A percentile compares a stretch with the other conserved stretches of the same genome.
Evolutionary conservation across 2,329 filamentous ascomycete genomes (phyloP).

Genomic region (Epichloe sibirici): DNA sequence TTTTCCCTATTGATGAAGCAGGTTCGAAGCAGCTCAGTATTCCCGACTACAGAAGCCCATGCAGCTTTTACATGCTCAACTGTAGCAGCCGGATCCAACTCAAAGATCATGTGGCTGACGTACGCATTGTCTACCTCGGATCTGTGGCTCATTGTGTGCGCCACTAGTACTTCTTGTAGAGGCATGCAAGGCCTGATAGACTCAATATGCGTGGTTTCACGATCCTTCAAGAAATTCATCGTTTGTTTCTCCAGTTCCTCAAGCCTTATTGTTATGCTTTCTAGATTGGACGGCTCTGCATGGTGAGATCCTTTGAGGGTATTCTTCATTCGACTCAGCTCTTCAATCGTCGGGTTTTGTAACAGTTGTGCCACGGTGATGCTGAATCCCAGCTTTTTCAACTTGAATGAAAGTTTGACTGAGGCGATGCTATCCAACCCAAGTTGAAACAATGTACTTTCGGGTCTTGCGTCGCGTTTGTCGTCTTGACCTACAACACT

Average conservation of each 20-base stretch:
- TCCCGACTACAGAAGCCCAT: conserved; percentile 13
- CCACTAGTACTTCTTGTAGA: conserved; percentile 14
- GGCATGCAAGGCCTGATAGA: conserved; percentile 10
- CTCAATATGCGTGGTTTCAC: neutral
- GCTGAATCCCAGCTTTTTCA: conserved; percentile 20
- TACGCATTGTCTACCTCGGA: conserved; percentile 17
- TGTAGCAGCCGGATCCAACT: conserved; percentile 13
- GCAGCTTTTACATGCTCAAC: conserved; percentile 10
- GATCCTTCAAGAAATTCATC: neutral
- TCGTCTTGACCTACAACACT: neutral
- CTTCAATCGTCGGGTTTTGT: conserved; percentile 20
- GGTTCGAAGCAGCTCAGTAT: conserved; percentile 21
- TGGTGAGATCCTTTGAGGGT: neutral
- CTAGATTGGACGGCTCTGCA: neutral
- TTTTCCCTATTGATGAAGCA: conserved; percentile 17
- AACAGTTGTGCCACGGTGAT: conserved; percentile 22
- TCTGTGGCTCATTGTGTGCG: conserved; percentile 19
- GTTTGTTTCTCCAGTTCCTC: neutral
- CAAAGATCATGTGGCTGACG: conserved; percentile 21
- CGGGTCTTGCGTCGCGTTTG: neutral
- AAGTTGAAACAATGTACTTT: conserved; percentile 19
- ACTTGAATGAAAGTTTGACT: conserved; percentile 22
- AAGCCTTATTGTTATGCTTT: neutral
- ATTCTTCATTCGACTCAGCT: conserved; percentile 14
- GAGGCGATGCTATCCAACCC: conserved; percentile 25